Evolutionary conservation across 257 asterid genomes (phyloP).

Genomic region (Solanum gandarillasii): DNA sequence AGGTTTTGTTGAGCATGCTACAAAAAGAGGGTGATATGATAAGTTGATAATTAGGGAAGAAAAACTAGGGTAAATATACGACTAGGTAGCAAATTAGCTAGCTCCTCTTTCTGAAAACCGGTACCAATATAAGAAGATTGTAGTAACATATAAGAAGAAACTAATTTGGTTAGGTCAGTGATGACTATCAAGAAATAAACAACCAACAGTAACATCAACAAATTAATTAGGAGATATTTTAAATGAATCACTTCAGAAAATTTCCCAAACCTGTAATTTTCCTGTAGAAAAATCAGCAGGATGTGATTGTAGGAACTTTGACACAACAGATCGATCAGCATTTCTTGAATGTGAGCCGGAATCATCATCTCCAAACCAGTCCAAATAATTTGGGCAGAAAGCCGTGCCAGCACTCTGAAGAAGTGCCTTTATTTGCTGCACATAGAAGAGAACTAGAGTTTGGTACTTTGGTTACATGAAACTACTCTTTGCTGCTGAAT

Average conservation of each 20-base stretch:
- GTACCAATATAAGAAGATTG: not conserved
- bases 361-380: constrained; percentile 75
- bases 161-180: not conserved
- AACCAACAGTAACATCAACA: not conserved
- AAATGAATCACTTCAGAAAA: not conserved
- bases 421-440: constrained; percentile 94
- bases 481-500: not conserved
- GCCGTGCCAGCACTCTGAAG: constrained; percentile 73
- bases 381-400: constrained; percentile 73
- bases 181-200: not conserved
- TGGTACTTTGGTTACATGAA: not conserved
- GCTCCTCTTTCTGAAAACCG: not conserved
- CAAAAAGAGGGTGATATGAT: not conserved
- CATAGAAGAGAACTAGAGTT: not conserved
- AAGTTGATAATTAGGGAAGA: not conserved
- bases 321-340: constrained; percentile 60
- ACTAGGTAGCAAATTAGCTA: not conserved
- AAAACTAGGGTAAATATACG: not conserved
- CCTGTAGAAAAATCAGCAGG: constrained; percentile 78
- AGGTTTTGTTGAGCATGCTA: not conserved
- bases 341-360: constrained; percentile 50
- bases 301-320: constrained; percentile 71
- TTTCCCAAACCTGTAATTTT: constrained; percentile 55
- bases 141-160: not conserved
- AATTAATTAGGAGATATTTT: not conserved